Conservation (phyloP, 2,329 filamentous ascomycete genomes). For the Helicocarpus griseus region DNA sequence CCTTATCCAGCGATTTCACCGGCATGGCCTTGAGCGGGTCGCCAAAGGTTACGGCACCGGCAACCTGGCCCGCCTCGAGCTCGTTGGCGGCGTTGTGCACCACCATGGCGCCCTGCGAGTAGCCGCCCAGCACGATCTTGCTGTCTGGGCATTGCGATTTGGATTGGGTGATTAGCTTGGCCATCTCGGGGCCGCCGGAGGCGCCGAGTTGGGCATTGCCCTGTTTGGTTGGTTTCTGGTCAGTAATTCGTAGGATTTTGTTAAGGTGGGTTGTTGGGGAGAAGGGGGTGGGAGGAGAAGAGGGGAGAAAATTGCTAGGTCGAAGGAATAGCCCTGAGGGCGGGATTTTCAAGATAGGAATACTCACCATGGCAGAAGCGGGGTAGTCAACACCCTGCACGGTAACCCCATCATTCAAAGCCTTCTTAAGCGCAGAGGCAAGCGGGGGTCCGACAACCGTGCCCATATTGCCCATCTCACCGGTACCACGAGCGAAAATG, state of each 20-base stretch:
- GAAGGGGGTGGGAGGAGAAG: too few relatives aligned
- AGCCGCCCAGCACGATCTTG: constrained; percentile 24
- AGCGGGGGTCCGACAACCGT: constrained; percentile 29
- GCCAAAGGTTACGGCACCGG: constrained; percentile 35
- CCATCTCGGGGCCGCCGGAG: constrained; percentile 22
- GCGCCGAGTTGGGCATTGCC: constrained; percentile 20
- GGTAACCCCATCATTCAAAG: constrained; percentile 18
- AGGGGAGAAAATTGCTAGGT: too few relatives aligned
- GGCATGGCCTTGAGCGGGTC: constrained; percentile 36
- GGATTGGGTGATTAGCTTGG: constrained; percentile 19
- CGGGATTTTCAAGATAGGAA: too few relatives aligned
- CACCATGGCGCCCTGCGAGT: constrained; percentile 25
- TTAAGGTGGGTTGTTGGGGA: neutral
- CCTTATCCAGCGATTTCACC: constrained; percentile 28
- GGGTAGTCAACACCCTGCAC: constrained; percentile 24
- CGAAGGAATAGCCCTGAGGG: too few relatives aligned
- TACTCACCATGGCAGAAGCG: constrained; percentile 13
- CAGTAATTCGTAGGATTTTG: too few relatives aligned
- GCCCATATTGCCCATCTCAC: constrained; percentile 34
- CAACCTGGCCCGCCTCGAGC: constrained; percentile 24
- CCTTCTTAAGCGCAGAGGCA: constrained; percentile 14
- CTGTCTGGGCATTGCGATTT: constrained; percentile 21
- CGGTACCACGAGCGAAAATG: constrained; percentile 34
- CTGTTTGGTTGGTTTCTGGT: too few relatives aligned
- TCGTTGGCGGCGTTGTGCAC: constrained; percentile 22